A percentile compares a stretch with the other conserved stretches of the same genome.
These are phyloP conservation scores for Metschnikowia baotianmanensis DNA, from an alignment of 805 yeast genomes.

Conservation along the genomic window DNA sequence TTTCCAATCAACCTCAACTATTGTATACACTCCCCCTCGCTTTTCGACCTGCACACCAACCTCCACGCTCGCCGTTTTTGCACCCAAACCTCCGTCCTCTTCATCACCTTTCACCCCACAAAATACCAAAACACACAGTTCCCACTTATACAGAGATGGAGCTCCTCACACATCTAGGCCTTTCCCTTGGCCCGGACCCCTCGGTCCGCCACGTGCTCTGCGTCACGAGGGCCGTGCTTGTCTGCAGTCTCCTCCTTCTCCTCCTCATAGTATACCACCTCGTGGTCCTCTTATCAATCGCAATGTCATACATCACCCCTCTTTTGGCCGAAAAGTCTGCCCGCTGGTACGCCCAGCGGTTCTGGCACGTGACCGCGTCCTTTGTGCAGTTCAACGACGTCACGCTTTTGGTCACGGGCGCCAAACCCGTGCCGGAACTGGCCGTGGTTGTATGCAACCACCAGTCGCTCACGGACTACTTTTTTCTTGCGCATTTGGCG, in stretches of 20 bases:
- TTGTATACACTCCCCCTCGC: too few species aligned
- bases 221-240: slow-evolving; percentile 19
- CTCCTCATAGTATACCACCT: slow-evolving; percentile 22
- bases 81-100: slow-evolving; percentile 2
- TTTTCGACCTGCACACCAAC: too few species aligned
- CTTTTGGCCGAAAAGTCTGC: slow-evolving; percentile 5
- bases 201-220: slow-evolving; percentile 5
- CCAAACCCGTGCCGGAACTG: slow-evolving; percentile 33
- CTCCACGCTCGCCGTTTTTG: neutral
- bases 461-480: slow-evolving; percentile 63
- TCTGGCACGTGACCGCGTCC: slow-evolving; percentile 17
- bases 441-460: slow-evolving; percentile 57
- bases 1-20: too few species aligned
- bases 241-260: slow-evolving; percentile 18
- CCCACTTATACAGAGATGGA: slow-evolving; percentile 22
- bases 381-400: slow-evolving; percentile 24
- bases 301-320: slow-evolving; percentile 11
- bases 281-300: slow-evolving; percentile 18
- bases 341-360: slow-evolving; percentile 5
- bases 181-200: slow-evolving; percentile 20
- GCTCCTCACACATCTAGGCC: slow-evolving; percentile 32
- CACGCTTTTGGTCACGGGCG: slow-evolving; percentile 42
- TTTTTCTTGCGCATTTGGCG: slow-evolving; percentile 48
- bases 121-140: neutral
- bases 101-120: neutral